Conservation (phyloP, 768 basidiomycete genomes). For the Phanerochaete carnosa region DNA sequence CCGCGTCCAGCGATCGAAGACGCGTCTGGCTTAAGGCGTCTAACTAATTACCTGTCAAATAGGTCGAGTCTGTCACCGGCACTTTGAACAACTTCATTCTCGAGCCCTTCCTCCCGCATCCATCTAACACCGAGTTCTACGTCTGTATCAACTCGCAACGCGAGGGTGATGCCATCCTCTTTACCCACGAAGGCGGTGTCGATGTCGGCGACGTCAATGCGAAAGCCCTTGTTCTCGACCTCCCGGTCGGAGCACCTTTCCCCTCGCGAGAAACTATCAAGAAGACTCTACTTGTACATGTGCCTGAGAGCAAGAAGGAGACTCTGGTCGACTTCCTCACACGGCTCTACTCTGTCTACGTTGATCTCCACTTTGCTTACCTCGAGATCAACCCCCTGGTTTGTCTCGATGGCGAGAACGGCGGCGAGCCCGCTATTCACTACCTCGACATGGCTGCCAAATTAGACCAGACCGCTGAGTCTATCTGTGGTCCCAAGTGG, state of each 20-base stretch:
- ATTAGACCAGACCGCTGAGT: conserved; percentile 98
- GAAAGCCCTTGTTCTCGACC: conserved; percentile 86
- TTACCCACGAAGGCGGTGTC: conserved; percentile 98
- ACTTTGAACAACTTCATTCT: conserved; percentile 97
- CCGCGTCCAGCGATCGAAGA: conserved; percentile 7
- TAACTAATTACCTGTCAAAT: conserved; percentile 17
- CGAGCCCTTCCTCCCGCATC: conserved; percentile 98
- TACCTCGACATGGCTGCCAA: conserved; percentile 99
- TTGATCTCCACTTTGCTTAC: conserved; percentile 98
- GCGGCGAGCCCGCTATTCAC: conserved; percentile 75
- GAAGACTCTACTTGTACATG: conserved; percentile 73
- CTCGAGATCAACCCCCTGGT: conserved; percentile 99
- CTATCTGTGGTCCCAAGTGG: conserved; percentile 98
- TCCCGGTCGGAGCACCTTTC: conserved; percentile 76
- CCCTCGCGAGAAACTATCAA: conserved; percentile 79
- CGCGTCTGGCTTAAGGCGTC: conserved; percentile 10
- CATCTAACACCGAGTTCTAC: conserved; percentile 93
- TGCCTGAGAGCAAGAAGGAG: conserved; percentile 82
- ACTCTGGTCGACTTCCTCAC: conserved; percentile 93
- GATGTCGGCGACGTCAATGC: conserved; percentile 98
- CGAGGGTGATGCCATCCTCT: conserved; percentile 94
- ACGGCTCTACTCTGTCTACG: conserved; percentile 95
- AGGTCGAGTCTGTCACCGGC: conserved; percentile 94
- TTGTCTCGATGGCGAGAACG: conserved; percentile 77
- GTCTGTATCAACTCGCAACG: conserved; percentile 96